Evolutionary conservation across 306 rosid species (phyloP), one percentile per base, ranked within the genome.

Genomic region (Psophocarpus tetragonolobus): DNA sequence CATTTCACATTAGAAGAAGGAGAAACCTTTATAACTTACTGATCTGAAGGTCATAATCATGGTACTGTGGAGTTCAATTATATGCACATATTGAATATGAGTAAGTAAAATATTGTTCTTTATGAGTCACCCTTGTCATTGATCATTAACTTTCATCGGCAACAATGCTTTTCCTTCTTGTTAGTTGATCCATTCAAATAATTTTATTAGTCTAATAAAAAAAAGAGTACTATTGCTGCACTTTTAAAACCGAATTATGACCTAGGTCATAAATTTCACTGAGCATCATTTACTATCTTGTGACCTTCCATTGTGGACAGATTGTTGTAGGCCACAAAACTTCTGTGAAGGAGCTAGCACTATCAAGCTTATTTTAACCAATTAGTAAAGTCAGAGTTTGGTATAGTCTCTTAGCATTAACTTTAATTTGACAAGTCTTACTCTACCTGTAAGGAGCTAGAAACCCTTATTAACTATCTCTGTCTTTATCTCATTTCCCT

Each of bases 181-280:
- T 78, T 42, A 24, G 24, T 68, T 76, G 62, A 76, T 76, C 44
- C 63, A 82, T 71, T 70, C 23, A 72, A 65, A 67, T n/a, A 36
- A 10, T 61, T 70, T 77, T 21, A 69, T 57, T 60, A 58, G 14
- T 24, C 72, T 35, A 75, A 79, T 24, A 2, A n/a, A n/a, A n/a
- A n/a, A n/a, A n/a, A 12, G 2, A 1, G 41, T n/a, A 44, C 32
- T 74, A 42, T 74, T 79, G 87, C 35, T 63, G 20, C 20, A 27
- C 60, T 56, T 75, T 70, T 33, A 62, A 70, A 62, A 75, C 82
- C 87, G 79, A 80, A 79, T 32, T 33, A 33, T 74, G 62, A 67
- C 61, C 35, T 30, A 17, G 12, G 13, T 33, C 68, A 44, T 70
- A 73, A 53, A 39, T 80, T 66, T 75, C 60, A 42, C 58, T 13